phyloP scores from a whole-genome alignment of 352 stramenopile species.

The Elongisporangium prolatum region DNA sequence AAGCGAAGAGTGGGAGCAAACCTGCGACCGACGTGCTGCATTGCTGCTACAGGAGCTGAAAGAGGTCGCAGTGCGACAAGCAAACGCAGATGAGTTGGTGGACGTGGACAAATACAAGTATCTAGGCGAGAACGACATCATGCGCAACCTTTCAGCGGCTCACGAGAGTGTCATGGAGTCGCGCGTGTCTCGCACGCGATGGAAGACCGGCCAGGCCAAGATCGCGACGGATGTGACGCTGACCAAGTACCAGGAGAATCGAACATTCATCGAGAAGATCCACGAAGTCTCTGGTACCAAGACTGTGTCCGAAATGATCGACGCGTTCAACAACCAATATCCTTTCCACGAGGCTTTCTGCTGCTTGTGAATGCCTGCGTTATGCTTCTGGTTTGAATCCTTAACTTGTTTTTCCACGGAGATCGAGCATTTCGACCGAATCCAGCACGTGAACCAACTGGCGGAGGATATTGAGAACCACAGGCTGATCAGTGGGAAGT shows the following conservation, averaged over 20 bases:
- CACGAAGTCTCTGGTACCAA: slow-evolving; percentile 73
- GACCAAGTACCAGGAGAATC: slow-evolving; percentile 79
- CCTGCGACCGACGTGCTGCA: slow-evolving; percentile 46
- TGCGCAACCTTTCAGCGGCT: slow-evolving; percentile 42
- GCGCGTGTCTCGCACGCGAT: slow-evolving; percentile 49
- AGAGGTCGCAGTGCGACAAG: slow-evolving; percentile 54
- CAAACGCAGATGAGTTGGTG: slow-evolving; percentile 41
- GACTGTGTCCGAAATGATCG: slow-evolving; percentile 80
- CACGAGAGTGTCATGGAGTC: slow-evolving; percentile 52
- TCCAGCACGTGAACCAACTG: slow-evolving; percentile 79
- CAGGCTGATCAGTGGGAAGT: slow-evolving; percentile 53
- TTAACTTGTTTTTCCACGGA: slow-evolving; percentile 31
- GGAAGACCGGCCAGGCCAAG: slow-evolving; percentile 68
- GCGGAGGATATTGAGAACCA: slow-evolving; percentile 80
- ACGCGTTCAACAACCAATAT: slow-evolving; percentile 84
- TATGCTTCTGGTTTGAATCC: slow-evolving; percentile 11
- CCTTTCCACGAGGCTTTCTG: slow-evolving; percentile 7
- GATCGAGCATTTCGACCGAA: slow-evolving; percentile 74
- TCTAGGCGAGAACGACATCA: slow-evolving; percentile 68
- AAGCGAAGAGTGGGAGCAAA: slow-evolving; percentile 54
- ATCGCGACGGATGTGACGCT: slow-evolving; percentile 55
- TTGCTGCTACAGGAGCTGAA: slow-evolving; percentile 65
- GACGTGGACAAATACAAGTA: slow-evolving; percentile 63
- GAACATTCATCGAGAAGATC: slow-evolving; percentile 78
- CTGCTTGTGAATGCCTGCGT: slow-evolving; percentile 3